Evolutionary conservation across 305 asterid genomes (phyloP).

Genomic region (Fraxinus angustifolia): DNA sequence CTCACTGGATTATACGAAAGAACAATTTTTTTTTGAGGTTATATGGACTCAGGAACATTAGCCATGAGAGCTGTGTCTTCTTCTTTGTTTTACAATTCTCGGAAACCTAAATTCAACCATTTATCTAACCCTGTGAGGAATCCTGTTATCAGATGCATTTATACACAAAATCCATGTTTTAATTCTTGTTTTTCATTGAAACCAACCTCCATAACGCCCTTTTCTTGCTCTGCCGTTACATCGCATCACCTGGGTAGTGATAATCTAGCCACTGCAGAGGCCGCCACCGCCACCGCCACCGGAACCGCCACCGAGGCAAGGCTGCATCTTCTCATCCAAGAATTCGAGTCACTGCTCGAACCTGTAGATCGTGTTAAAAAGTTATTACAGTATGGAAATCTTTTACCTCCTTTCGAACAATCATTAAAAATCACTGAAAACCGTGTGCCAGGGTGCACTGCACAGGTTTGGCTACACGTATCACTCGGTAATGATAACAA

Average conservation of each 20-base stretch:
- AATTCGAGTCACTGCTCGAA: constrained; percentile 51
- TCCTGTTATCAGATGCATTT: constrained; percentile 32
- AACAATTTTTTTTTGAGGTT: not conserved
- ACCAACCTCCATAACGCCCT: constrained; percentile 22
- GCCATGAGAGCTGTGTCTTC: constrained; percentile 49
- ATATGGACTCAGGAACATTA: constrained; percentile 50
- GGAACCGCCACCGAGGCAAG: constrained; percentile 30
- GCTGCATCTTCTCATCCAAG: constrained; percentile 49
- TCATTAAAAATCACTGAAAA: constrained; percentile 44
- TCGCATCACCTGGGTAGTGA: constrained; percentile 29
- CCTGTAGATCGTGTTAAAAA: constrained; percentile 73
- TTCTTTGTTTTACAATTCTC: constrained; percentile 34
- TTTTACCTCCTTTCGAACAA: constrained; percentile 41
- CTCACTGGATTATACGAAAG: not conserved
- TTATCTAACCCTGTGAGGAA: constrained; percentile 16
- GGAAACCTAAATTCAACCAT: constrained; percentile 29
- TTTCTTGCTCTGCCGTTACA: constrained; percentile 53
- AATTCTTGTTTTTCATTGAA: constrained; percentile 23
- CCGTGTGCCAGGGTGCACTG: constrained; percentile 83
- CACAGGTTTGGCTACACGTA: constrained; percentile 76
- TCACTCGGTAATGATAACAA: constrained; percentile 39
- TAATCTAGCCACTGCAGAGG: constrained; percentile 14
- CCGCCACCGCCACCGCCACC: constrained; percentile 13
- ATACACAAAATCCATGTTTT: constrained; percentile 32
- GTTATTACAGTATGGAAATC: constrained; percentile 52